Evolutionary conservation across 306 rosid species (phyloP).

Genomic region (Lotus japonicus): DNA sequence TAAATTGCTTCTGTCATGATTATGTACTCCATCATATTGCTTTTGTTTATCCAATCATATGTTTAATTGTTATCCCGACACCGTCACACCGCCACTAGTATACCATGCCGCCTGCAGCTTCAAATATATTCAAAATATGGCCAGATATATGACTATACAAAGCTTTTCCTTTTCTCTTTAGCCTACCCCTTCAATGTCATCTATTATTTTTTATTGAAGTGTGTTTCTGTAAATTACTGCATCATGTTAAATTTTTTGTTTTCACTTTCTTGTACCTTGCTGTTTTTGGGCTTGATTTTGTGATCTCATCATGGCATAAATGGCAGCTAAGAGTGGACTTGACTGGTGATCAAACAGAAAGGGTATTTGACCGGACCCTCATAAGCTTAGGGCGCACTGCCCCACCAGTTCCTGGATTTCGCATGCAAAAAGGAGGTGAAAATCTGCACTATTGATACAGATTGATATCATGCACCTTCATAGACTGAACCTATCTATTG

Average conservation of each 20-base stretch:
- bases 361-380: conserved; percentile 55
- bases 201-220: background rate
- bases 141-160: background rate
- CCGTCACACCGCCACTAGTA: background rate
- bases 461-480: background rate
- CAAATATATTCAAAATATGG: background rate
- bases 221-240: background rate
- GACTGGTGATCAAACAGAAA: conserved; percentile 63
- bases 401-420: conserved; percentile 89
- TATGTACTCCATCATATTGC: background rate
- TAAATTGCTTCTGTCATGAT: background rate
- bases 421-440: conserved; percentile 80
- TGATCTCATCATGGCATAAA: conserved; percentile 10
- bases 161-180: background rate
- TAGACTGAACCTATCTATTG: background rate
- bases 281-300: background rate
- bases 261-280: conserved; percentile 4
- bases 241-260: background rate
- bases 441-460: background rate
- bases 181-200: background rate
- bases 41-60: background rate
- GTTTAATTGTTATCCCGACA: background rate
- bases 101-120: background rate
- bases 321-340: conserved; percentile 73
- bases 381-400: conserved; percentile 58